Percentiles rank a stretch among this genome's conserved stretches.
Evolutionary conservation across 164 flowering plant genomes (phyloP).

Genomic region (Aristolochia fimbriata): DNA sequence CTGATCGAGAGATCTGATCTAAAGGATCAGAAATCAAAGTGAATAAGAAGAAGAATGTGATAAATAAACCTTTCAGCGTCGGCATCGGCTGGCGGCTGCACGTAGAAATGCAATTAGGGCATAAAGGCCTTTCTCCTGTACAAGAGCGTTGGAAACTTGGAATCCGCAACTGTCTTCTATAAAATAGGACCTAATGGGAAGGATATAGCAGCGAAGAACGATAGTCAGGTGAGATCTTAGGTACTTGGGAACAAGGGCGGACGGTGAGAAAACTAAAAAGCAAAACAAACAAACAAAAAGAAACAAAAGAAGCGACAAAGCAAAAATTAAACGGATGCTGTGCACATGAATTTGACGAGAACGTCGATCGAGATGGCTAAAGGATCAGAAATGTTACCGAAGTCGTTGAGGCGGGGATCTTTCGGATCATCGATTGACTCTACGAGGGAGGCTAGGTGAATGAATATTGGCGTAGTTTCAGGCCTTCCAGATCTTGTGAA

Average conservation of each 20-base stretch:
- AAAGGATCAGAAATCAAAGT: conserved; percentile 47
- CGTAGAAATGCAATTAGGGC: too few species aligned
- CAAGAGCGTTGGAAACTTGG: conserved; percentile 98
- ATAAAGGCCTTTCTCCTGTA: too few species aligned
- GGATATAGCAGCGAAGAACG: conserved; percentile 1
- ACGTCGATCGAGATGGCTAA: not conserved
- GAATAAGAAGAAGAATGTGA: too few species aligned
- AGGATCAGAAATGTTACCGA: conserved; percentile 37
- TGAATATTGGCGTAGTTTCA: conserved; percentile 89
- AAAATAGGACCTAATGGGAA: conserved; percentile 47
- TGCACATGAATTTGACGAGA: conserved; percentile 1
- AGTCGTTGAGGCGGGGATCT: conserved; percentile 80
- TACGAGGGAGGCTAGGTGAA: conserved; percentile 60
- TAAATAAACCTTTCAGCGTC: too few species aligned
- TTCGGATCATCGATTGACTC: conserved; percentile 90
- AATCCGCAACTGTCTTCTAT: conserved; percentile 81
- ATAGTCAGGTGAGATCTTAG: not conserved
- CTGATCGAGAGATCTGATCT: conserved; percentile 91
- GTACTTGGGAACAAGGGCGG: not conserved
- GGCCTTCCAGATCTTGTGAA: conserved; percentile 97
- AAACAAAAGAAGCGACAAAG: not conserved
- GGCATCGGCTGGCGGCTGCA: too few species aligned
- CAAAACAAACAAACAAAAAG: not conserved
- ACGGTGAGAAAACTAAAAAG: not conserved
- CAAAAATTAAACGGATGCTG: not conserved